Base-by-base conservation (phyloP, 495 filamentous ascomycete genomes). In the Penicillium paxilli region DNA sequence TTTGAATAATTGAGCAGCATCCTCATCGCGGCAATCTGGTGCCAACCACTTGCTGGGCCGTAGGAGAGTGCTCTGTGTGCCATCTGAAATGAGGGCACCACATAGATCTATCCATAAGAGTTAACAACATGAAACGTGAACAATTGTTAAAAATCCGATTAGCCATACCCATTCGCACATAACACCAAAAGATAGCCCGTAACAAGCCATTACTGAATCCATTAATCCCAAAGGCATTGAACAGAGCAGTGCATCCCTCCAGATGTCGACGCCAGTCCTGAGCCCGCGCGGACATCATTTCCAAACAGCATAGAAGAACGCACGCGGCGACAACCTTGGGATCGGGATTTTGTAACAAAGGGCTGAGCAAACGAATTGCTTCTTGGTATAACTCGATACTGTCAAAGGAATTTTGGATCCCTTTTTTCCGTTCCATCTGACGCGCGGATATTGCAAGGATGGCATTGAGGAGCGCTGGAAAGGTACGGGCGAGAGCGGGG, bases 151-250 rank as follows among this genome's bases (percentile, higher is more conserved):
- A 17, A 4, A 16, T 24, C 40, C 11, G 20, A 42, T 11, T 26
- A 52, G 16, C 37, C 63, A 55, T 21, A 73, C 68, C 74, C 72
- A 80, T 80, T 23, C 76, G 58, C 20, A 72, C 75, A 56, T 74
- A 79, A 45, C 76, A 80, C 77, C 77, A 80, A 37, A 80, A 80
- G 0, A 78, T 59, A 12, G 74, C 77, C 44, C 74, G 74, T 45
- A 69, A 30, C 22, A 76, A 48, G 2, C 72, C 73, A 5, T 60
- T 56, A 35, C 70, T 69, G 47, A 79, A 76, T 0, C 75, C 74
- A 50, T 75, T 59, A 17, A 79, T 74, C 30, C 58, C 62, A 63
- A 66, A 75, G 0, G 70, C 63, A 42, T 76, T 63, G 38, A 80
- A 73, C 10, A 80, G 57, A 5, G 73, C 72, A 0, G 75, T 71